phyloP scores from a whole-genome alignment of 768 basidiomycete genomes.

The Agaricus blazei region DNA sequence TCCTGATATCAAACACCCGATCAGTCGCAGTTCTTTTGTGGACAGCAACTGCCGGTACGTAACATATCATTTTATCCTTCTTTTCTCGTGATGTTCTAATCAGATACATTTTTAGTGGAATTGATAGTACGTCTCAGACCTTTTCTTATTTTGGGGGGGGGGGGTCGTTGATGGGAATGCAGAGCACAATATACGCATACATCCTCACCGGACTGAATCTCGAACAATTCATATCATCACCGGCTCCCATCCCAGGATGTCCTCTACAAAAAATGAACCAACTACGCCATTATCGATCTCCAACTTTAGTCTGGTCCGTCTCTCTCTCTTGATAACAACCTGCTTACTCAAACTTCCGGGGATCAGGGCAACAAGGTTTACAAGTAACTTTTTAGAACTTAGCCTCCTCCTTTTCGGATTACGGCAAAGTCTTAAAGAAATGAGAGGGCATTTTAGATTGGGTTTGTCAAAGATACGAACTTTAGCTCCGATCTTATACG shows the following conservation, averaged over 20 bases:
- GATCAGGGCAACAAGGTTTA: too few species aligned
- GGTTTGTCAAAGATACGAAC: not conserved
- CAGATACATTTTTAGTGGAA: not conserved
- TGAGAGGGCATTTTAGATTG: not conserved
- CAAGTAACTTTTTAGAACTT: not conserved
- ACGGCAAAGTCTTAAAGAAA: not conserved
- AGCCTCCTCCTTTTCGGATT: not conserved
- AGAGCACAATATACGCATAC: slow-evolving; percentile 8
- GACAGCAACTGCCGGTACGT: not conserved
- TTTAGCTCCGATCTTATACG: slow-evolving; percentile 1
- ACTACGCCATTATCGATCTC: not conserved
- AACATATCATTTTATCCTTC: not conserved
- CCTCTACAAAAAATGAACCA: not conserved
- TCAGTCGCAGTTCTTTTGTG: not conserved
- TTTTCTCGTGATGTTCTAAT: not conserved
- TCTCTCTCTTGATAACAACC: too few species aligned
- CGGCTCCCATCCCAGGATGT: slow-evolving; percentile 2
- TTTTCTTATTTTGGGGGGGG: too few species aligned
- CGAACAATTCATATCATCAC: not conserved
- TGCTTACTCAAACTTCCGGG: too few species aligned
- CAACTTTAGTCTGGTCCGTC: slow-evolving; percentile 2
- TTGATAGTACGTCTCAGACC: not conserved
- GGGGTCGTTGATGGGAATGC: too few species aligned
- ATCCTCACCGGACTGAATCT: slow-evolving; percentile 2
- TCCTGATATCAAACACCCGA: not conserved